Conservation (phyloP, 345 rosid species). For the Eucalyptus camaldulensis region DNA sequence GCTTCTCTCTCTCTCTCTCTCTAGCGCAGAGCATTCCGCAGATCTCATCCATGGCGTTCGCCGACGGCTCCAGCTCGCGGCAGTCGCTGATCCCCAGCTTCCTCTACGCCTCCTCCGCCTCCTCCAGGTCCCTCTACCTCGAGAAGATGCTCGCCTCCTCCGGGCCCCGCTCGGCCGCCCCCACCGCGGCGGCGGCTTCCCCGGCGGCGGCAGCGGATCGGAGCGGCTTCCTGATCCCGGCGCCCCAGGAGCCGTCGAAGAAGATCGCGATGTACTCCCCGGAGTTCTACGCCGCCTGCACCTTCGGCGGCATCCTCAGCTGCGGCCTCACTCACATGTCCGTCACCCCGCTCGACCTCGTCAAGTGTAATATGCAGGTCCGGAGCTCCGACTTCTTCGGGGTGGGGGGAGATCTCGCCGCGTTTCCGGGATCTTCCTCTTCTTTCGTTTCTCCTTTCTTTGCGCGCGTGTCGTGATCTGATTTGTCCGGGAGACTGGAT, state of each 20-base stretch:
- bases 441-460: neutral
- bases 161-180: neutral
- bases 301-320: slow-evolving; percentile 59
- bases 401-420: neutral
- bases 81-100: slow-evolving; percentile 58
- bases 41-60: slow-evolving; percentile 24
- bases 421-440: neutral
- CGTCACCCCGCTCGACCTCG: slow-evolving; percentile 87
- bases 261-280: slow-evolving; percentile 78
- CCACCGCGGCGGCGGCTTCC: neutral
- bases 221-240: slow-evolving; percentile 17
- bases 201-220: neutral
- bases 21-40: neutral
- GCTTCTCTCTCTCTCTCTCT: neutral
- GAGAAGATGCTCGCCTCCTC: slow-evolving; percentile 1
- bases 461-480: neutral
- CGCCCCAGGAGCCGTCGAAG: slow-evolving; percentile 53
- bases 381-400: neutral
- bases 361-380: slow-evolving; percentile 99
- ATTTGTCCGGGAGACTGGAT: neutral
- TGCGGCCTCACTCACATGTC: slow-evolving; percentile 87
- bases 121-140: slow-evolving; percentile 8
- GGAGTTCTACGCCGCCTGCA: slow-evolving; percentile 67
- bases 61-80: slow-evolving; percentile 11
- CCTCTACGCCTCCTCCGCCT: slow-evolving; percentile 35